phyloP scores from a whole-genome alignment of 257 asterid genomes.

The Nicotiana undulata region DNA sequence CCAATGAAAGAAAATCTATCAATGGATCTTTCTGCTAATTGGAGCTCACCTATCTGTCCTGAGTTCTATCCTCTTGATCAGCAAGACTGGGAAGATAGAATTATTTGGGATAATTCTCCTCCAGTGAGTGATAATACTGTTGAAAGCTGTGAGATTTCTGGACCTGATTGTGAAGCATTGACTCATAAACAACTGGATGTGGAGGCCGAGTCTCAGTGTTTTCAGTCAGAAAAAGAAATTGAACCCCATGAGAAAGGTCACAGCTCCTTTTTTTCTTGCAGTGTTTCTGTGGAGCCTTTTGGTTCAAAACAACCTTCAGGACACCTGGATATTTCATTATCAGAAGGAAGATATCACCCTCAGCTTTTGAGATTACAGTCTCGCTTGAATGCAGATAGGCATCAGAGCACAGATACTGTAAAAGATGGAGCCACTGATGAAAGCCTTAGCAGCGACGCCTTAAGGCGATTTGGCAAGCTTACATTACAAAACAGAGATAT shows the following conservation, averaged over 20 bases:
- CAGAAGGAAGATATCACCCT: conserved; percentile 50
- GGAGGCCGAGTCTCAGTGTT: conserved; percentile 23
- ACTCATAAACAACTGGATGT: conserved; percentile 37
- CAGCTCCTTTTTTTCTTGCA: conserved; percentile 23
- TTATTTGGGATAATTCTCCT: conserved; percentile 85
- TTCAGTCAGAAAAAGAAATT: conserved; percentile 27
- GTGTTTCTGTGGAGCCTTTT: conserved; percentile 61
- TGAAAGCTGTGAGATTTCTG: conserved; percentile 84
- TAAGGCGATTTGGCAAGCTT: conserved; percentile 65
- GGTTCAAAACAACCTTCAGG: conserved; percentile 29
- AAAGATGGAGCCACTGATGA: conserved; percentile 39
- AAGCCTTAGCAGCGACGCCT: conserved; percentile 37
- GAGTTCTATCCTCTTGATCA: conserved; percentile 78
- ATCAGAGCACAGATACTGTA: conserved; percentile 25
- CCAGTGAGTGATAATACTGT: conserved; percentile 35
- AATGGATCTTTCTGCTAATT: conserved; percentile 28
- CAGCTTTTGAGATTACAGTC: conserved; percentile 82
- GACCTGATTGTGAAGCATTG: conserved; percentile 59
- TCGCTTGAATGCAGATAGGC: conserved; percentile 33
- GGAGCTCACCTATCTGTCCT: conserved; percentile 33
- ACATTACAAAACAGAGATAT: conserved; percentile 68
- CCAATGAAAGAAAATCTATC: conserved; percentile 50
- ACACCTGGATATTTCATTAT: conserved; percentile 16
- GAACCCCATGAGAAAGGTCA: conserved; percentile 37
- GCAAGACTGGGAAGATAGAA: conserved; percentile 92